Percentiles rank a stretch among this genome's conserved stretches.
Conservation (phyloP, 1,284 basidiomycete species). For the Wolfiporia cocos region DNA sequence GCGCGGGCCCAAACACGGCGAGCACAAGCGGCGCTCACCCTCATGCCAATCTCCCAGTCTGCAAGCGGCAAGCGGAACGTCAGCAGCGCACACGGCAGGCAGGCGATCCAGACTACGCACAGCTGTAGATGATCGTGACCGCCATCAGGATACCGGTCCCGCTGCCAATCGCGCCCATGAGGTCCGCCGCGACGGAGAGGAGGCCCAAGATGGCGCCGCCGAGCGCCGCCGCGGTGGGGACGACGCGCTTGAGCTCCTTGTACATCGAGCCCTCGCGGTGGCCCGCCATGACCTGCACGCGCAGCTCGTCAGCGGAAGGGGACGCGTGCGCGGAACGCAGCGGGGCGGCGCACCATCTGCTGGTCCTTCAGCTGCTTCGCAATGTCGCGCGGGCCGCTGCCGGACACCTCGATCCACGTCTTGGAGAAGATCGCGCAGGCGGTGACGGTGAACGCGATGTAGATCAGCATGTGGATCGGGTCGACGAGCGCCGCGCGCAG, state of each 20-base stretch:
- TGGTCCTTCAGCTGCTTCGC: constrained; percentile 99
- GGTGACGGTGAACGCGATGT: constrained; percentile 89
- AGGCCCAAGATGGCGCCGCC: constrained; percentile 95
- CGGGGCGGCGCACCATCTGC: constrained; percentile 64
- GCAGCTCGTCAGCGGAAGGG: constrained; percentile 2
- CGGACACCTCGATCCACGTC: constrained; percentile 99
- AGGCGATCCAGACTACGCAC: constrained; percentile 37
- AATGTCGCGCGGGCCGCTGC: constrained; percentile 91
- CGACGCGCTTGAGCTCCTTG: constrained; percentile 97
- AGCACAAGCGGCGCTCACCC: constrained; percentile 29
- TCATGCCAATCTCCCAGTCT: constrained; percentile 79
- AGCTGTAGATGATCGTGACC: constrained; percentile 96
- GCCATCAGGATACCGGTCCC: constrained; percentile 98
- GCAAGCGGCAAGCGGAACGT: constrained; percentile 6
- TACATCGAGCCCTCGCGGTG: constrained; percentile 98
- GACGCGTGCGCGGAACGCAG: neutral
- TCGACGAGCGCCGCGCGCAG: constrained; percentile 84
- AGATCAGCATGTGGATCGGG: constrained; percentile 90
- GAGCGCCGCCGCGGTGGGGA: constrained; percentile 95
- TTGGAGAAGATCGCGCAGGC: constrained; percentile 98
- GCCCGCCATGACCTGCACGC: constrained; percentile 81
- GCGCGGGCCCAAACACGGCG: neutral
- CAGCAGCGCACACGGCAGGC: constrained; percentile 1
- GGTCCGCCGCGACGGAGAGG: constrained; percentile 91
- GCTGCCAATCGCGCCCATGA: constrained; percentile 94